Base-by-base conservation (phyloP, 176 grass and related monocot species). In the Panicum miliaceum region DNA sequence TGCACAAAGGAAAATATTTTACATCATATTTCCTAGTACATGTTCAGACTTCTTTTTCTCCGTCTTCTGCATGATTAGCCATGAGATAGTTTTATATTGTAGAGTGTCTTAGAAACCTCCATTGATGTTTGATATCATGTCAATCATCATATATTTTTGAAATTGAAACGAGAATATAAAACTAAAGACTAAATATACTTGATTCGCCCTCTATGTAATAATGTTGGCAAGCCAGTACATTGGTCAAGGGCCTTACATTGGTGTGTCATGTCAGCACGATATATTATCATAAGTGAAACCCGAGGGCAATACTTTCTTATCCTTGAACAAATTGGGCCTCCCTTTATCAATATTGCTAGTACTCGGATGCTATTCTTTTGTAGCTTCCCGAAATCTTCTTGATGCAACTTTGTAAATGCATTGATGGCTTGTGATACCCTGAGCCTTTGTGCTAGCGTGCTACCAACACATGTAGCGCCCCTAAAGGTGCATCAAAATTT, bases 1-100 rank as follows among this genome's bases (percentile, higher is more conserved):
- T 71, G 3, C 23, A n/a, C 9, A 68, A 34, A 35, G 20, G 62
- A 68, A 40, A 57, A 60, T 66, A 16, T 6, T 77, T 47, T 12
- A 37, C 5, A 4, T 38, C 12, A 35, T 67, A 42, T 35, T 71
- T 63, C 42, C 56, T 64, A 22, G 29, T 68, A 62, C 60, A 54
- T 75, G 23, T 13, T 60, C 2, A 57, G 18, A 41, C 26, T 76
- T 69, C 12, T 76, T 81, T 76, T 81, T 12, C 38, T 76, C 48
- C 26, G 67, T 69, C 12, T 76, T 81, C 68, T 81, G 12, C 38
- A 81, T 60, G 52, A 13, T 48, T 85, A 43, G 71, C 54, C 13
- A 85, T 12, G 46, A 69, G 8, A 60, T 57, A 27, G 13, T 63
- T 67, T 79, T 22, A 32, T 75, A 19, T 73, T 61, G 29, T 76